Base-by-base conservation (phyloP, 2,329 filamentous ascomycete genomes). In the Botryotinia calthae region DNA sequence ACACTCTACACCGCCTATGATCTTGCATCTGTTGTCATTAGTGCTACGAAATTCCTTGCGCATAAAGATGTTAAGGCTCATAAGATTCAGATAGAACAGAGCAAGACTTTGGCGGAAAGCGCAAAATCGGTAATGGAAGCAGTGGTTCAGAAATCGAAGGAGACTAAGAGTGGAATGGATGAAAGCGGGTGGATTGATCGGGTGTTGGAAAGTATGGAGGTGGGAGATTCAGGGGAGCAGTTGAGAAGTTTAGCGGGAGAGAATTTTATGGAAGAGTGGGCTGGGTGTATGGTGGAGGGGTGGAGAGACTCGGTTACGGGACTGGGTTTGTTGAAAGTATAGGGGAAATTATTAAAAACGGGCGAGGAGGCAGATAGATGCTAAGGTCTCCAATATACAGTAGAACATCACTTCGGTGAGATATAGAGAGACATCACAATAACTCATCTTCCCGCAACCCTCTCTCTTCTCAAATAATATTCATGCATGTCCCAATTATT, bases 181-280 rank as follows among this genome's bases (percentile, higher is more conserved):
- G 80, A 81, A 54, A 77, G 80, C 28, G 80, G 80, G 5, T 81
- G 78, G 79, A 81, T 81, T 65, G 80, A 81, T 70, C 78, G 74
- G 59, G 76, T 80, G 0, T 70, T 80, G 8, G 77, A 79, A 20
- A 73, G 69, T 68, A 73, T 78, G 51, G 65, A 71, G 34, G 67
- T 70, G 37, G 44, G 34, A 25, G 64, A 51, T 7, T 58, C 78
- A 34, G 73, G 73, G 14, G 74, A 74, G n/a, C 70, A 74, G n/a
- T 62, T 79, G 64, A 77, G 74, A 44, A 67, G 73, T 25, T 42
- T 77, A 28, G 67, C 79, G 16, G 79, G 77, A 68, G 78, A 79
- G n/a, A 75, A 76, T 44, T 79, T 79, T 54, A 72, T 80, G 73
- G 80, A 81, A 73, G 76, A 77, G 42, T 81, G 79, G 79, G 80